phyloP scores from a whole-genome alignment of 495 filamentous ascomycete species.

The Hyaloscypha finlandica region DNA sequence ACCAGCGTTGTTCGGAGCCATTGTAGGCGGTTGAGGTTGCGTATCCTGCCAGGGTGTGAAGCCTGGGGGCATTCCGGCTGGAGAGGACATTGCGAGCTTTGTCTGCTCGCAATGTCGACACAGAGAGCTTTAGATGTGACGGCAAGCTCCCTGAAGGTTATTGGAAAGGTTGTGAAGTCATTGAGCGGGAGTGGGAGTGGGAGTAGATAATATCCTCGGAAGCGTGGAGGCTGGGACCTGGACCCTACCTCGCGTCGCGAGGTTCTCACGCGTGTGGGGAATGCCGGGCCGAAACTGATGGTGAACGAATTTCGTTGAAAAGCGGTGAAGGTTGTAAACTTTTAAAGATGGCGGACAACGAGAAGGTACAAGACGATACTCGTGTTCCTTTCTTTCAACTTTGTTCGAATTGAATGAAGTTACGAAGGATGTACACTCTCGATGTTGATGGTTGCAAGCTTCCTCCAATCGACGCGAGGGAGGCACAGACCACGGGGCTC shows the following conservation, averaged over 20 bases:
- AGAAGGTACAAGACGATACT: background rate
- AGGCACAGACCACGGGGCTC: background rate
- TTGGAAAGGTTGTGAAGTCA: slow-evolving; percentile 22
- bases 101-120: slow-evolving; percentile 23
- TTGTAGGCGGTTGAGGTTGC: slow-evolving; percentile 11
- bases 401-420: background rate
- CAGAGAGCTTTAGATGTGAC: slow-evolving; percentile 4
- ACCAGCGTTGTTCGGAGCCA: slow-evolving; percentile 25
- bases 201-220: slow-evolving; percentile 3
- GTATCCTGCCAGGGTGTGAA: slow-evolving; percentile 7
- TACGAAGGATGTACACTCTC: background rate
- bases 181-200: slow-evolving; percentile 8
- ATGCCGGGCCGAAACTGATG: background rate
- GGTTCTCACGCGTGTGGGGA: background rate
- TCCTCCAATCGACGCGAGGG: background rate
- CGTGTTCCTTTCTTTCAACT: background rate
- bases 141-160: slow-evolving; percentile 19
- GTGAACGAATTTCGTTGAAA: background rate
- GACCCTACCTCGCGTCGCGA: slow-evolving; percentile 14
- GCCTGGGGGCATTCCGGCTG: slow-evolving; percentile 14
- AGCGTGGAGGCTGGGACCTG: background rate
- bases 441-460: slow-evolving; percentile 3
- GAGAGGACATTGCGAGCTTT: slow-evolving; percentile 31
- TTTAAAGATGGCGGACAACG: background rate
- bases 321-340: background rate